Evolutionary conservation across 768 basidiomycete species (phyloP), one percentile per base, ranked within the genome.

Genomic region (Cubamyces sp.): DNA sequence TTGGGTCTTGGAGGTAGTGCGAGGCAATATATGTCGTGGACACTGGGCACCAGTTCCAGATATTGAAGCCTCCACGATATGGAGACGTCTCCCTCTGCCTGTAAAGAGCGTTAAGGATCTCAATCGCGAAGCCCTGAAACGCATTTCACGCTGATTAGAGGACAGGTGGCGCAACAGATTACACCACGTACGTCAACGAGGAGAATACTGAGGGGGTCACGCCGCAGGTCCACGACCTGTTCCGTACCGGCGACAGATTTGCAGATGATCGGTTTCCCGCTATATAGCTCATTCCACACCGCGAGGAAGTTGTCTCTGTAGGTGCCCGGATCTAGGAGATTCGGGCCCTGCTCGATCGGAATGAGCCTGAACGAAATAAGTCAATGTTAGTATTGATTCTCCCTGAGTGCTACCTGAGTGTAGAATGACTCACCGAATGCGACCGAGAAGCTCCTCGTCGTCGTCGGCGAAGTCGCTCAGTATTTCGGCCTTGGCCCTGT

Each of bases 11-110:
- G 8, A 37, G 39, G 26, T 18, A 41, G 3, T 1, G 23, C 23
- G 48, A 15, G 25, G 28, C 47, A 4, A 50, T 18, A 11, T 6
- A 19, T 30, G 41, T 48, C 11, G n/a, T 16, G 19, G 47, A 34
- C 26, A 57, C 39, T 3, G 57, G 57, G 3, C 39, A 8, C 57
- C 57, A 57, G 21, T 25, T 28, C 16, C 41, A 57, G 3, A 57
- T 18, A 15, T 26, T 39, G 25, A 49, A 25, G 23, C 11, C 26
- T 7, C 19, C 8, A 7, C 39, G 15, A 12, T 18, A 6, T 37
- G 16, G 25, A 42, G 47, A 48, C 42, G 54, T 26, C 54, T 26
- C 19, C 8, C 39, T 48, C 11, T 30, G 48, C 25, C 41, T 25
- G 39, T 23, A 40, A 23, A 57, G 18, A 3, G 57, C 43, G 3